Evolutionary conservation across 2,329 filamentous ascomycete species (phyloP).

Genomic region (Ascochyta lentis): DNA sequence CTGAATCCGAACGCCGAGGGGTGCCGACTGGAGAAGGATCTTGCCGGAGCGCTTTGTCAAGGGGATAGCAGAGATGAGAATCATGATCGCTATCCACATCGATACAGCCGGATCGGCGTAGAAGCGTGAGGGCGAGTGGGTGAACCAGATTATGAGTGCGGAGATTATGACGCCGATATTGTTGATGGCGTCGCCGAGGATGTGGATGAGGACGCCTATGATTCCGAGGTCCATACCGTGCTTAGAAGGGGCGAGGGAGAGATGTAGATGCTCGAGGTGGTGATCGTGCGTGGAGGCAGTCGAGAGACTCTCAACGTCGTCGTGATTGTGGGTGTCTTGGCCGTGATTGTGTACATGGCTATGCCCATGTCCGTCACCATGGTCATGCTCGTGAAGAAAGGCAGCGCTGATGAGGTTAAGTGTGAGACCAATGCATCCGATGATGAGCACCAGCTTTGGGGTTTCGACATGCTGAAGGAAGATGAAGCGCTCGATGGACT

Average conservation of each 20-base stretch:
- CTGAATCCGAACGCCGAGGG: conserved; percentile 63
- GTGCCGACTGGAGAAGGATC: conserved; percentile 73
- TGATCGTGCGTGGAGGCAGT: conserved; percentile 25
- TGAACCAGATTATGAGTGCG: conserved; percentile 72
- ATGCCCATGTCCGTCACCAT: conserved; percentile 50
- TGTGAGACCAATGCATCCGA: conserved; percentile 70
- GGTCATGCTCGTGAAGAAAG: conserved; percentile 64
- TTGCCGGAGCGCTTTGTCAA: conserved; percentile 67
- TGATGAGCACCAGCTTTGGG: conserved; percentile 70
- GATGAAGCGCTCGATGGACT: conserved; percentile 75
- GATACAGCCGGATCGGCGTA: conserved; percentile 76
- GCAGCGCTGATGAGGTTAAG: conserved; percentile 71
- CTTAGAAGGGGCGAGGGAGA: conserved; percentile 28
- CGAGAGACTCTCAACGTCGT: conserved; percentile 24
- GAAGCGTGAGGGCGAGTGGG: conserved; percentile 63
- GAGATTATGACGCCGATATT: conserved; percentile 77
- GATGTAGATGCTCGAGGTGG: conserved; percentile 40
- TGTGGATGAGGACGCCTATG: conserved; percentile 73
- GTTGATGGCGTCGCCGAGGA: conserved; percentile 76
- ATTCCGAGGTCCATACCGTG: conserved; percentile 67
- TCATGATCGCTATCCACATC: conserved; percentile 75
- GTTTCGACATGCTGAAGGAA: conserved; percentile 64
- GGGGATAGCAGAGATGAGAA: conserved; percentile 68
- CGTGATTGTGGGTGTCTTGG: conserved; percentile 20
- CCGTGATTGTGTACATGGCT: conserved; percentile 25